These are phyloP conservation scores for Pisolithus sp. DNA, from an alignment of 768 basidiomycete genomes.

Conservation along the genomic window DNA sequence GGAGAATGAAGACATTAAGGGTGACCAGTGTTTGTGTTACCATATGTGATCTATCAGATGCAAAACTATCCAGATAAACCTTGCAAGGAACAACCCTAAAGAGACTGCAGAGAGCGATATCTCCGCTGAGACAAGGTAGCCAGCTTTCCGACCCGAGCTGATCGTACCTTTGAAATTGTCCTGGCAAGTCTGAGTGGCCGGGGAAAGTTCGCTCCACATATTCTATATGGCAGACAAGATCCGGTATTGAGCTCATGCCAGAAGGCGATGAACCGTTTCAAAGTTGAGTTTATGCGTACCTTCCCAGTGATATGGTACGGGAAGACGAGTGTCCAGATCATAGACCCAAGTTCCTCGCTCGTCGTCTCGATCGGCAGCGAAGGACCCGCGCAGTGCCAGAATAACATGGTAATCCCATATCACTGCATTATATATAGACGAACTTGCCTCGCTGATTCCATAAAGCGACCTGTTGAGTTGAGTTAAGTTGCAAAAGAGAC, in stretches of 20 bases:
- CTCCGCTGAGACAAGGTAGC: not conserved
- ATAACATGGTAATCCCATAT: conserved; percentile 78
- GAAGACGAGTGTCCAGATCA: conserved; percentile 56
- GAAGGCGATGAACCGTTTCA: not conserved
- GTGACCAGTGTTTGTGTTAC: conserved; percentile 29
- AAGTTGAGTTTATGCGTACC: conserved; percentile 29
- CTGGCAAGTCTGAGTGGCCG: conserved; percentile 20
- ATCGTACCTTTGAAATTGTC: conserved; percentile 40
- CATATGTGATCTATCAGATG: conserved; percentile 76
- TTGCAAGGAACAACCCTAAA: conserved; percentile 56
- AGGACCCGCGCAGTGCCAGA: conserved; percentile 41
- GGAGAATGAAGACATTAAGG: conserved; percentile 1
- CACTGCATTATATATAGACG: conserved; percentile 32
- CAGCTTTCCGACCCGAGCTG: not conserved
- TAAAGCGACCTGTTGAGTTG: conserved; percentile 47
- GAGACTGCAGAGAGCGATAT: conserved; percentile 31
- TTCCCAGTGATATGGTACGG: conserved; percentile 45
- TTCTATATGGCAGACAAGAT: conserved; percentile 25
- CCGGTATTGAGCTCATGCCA: conserved; percentile 10
- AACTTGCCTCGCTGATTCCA: conserved; percentile 52
- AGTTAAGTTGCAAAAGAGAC: conserved; percentile 2
- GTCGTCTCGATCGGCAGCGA: not conserved
- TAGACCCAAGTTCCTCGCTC: conserved; percentile 48
- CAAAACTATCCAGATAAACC: conserved; percentile 52
- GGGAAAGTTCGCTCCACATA: conserved; percentile 44